Conservation (phyloP, 768 basidiomycete species). For the Boletus tomentosulus region DNA sequence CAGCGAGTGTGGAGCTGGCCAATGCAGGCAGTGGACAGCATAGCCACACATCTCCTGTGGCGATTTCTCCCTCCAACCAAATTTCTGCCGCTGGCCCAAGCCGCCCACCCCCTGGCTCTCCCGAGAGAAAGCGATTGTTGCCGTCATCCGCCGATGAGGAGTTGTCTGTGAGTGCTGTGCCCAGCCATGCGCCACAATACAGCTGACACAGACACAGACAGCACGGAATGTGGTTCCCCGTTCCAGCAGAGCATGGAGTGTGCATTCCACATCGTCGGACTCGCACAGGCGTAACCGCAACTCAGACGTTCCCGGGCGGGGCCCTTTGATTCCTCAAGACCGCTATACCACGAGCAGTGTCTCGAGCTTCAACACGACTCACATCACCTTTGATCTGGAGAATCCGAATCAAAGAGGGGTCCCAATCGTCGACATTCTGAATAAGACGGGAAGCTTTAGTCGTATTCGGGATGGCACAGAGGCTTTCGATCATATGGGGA, state of each 20-base stretch:
- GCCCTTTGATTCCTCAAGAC: constrained; percentile 22
- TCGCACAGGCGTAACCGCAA: constrained; percentile 5
- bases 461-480: constrained; percentile 54
- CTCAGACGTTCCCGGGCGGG: constrained; percentile 11
- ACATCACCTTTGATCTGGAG: constrained; percentile 55
- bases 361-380: neutral
- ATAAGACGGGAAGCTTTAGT: constrained; percentile 41
- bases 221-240: constrained; percentile 19
- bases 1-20: constrained; percentile 5
- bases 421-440: constrained; percentile 56
- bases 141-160: constrained; percentile 10
- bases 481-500: constrained; percentile 55
- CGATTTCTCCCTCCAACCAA: constrained; percentile 4
- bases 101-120: constrained; percentile 13
- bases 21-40: neutral
- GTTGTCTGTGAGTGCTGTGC: constrained; percentile 8
- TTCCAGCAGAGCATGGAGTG: constrained; percentile 3
- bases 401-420: constrained; percentile 56
- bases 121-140: constrained; percentile 15
- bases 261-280: constrained; percentile 8
- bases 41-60: constrained; percentile 24
- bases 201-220: constrained; percentile 19
- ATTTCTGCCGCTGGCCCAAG: constrained; percentile 7
- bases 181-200: neutral
- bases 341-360: constrained; percentile 18